Conservation (phyloP, 306 rosid genomes). For the Gillenia trifoliata region DNA sequence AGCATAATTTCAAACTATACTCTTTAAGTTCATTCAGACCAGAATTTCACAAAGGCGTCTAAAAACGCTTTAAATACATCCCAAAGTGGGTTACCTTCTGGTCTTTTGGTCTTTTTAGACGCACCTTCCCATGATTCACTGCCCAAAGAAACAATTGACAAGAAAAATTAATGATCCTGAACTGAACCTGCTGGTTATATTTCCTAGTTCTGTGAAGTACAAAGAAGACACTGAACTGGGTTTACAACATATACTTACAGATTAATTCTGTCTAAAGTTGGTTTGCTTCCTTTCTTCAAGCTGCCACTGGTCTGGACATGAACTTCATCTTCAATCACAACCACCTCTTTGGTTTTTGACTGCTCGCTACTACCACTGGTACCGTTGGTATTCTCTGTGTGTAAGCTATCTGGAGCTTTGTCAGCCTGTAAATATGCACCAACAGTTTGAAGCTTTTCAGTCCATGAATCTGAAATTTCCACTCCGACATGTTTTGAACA, state of each 20-base stretch:
- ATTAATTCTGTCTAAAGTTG: slow-evolving; percentile 77
- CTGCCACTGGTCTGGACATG: slow-evolving; percentile 31
- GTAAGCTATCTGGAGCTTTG: slow-evolving; percentile 23
- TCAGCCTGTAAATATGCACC: slow-evolving; percentile 43
- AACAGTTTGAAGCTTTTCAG: background rate
- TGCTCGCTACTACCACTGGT: slow-evolving; percentile 9
- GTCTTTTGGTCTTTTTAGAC: slow-evolving; percentile 34
- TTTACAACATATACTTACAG: slow-evolving; percentile 55
- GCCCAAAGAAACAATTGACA: slow-evolving; percentile 29
- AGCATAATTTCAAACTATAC: slow-evolving; percentile 6
- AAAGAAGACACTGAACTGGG: background rate
- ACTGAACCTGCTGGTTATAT: slow-evolving; percentile 4
- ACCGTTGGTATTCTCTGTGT: slow-evolving; percentile 25
- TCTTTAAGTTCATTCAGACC: slow-evolving; percentile 53
- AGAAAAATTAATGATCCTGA: slow-evolving; percentile 17
- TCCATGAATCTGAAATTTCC: background rate
- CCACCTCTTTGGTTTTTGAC: slow-evolving; percentile 33
- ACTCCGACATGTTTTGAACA: background rate
- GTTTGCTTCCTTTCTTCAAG: slow-evolving; percentile 46
- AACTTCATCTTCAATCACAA: slow-evolving; percentile 29
- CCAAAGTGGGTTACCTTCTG: slow-evolving; percentile 50
- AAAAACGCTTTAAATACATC: slow-evolving; percentile 46
- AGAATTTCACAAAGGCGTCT: slow-evolving; percentile 63
- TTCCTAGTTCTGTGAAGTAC: slow-evolving; percentile 10
- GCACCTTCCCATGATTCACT: slow-evolving; percentile 86